Conservation (phyloP, 805 yeast genomes). For the Candida anglica region DNA sequence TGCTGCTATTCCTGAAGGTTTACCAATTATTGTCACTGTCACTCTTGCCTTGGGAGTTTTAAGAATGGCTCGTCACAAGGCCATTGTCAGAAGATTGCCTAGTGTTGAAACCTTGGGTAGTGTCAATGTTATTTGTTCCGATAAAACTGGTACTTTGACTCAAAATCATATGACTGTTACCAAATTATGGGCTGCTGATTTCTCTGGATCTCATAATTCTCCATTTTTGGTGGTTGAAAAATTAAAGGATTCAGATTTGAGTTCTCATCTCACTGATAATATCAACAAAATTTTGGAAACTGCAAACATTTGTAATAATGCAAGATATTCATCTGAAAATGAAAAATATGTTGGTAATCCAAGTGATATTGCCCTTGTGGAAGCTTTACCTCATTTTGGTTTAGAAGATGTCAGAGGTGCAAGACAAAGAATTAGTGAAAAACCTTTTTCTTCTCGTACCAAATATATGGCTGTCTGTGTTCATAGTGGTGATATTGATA, state of each 20-base stretch:
- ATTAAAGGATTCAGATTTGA: conserved; percentile 34
- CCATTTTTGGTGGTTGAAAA: conserved; percentile 48
- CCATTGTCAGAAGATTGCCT: conserved; percentile 91
- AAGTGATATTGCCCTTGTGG: conserved; percentile 88
- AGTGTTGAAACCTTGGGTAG: conserved; percentile 94
- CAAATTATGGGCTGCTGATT: conserved; percentile 72
- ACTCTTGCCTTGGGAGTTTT: conserved; percentile 94
- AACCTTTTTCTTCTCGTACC: conserved; percentile 79
- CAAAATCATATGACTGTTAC: conserved; percentile 89
- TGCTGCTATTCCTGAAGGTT: conserved; percentile 98
- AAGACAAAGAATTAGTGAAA: conserved; percentile 59
- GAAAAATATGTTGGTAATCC: conserved; percentile 85
- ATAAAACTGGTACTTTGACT: conserved; percentile 64
- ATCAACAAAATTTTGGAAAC: conserved; percentile 53
- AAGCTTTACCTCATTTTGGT: conserved; percentile 65
- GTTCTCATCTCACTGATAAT: conserved; percentile 50
- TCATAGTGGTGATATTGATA: conserved; percentile 54
- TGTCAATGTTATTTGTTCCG: conserved; percentile 84
- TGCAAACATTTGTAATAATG: conserved; percentile 74
- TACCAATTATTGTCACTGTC: conserved; percentile 96
- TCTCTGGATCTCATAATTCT: conserved; percentile 36
- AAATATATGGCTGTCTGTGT: conserved; percentile 87
- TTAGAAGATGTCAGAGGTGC: conserved; percentile 66
- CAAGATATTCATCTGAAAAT: conserved; percentile 63
- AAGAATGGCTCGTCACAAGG: conserved; percentile 92